Evolutionary conservation across 768 basidiomycete genomes (phyloP).

Genomic region (Nidularia pulvinata): DNA sequence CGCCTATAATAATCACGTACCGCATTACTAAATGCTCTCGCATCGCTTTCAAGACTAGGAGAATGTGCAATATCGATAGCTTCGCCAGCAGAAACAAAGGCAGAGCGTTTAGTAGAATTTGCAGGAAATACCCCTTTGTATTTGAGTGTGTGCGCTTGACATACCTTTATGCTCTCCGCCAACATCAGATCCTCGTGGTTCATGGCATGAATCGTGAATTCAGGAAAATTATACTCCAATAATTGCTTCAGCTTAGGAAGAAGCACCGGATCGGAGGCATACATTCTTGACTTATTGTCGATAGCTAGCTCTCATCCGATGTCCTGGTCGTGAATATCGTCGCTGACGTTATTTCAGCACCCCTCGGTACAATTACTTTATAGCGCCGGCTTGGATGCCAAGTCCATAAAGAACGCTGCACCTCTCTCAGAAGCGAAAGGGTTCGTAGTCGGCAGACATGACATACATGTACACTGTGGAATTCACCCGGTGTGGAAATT

Average conservation of each 20-base stretch:
- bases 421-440: conserved; percentile 86
- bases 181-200: conserved; percentile 56
- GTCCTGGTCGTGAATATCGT: conserved; percentile 48
- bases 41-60: too few species aligned
- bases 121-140: conserved; percentile 45
- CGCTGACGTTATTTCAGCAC: conserved; percentile 66
- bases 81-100: too few species aligned
- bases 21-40: too few species aligned
- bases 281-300: conserved; percentile 88
- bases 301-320: conserved; percentile 82
- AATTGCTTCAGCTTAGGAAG: conserved; percentile 61
- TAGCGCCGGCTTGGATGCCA: conserved; percentile 85
- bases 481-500: conserved; percentile 52
- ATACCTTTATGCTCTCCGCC: conserved; percentile 61
- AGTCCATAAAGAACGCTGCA: conserved; percentile 85
- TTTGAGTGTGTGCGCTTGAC: conserved; percentile 62
- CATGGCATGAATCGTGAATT: conserved; percentile 54
- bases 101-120: too few species aligned
- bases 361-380: conserved; percentile 76
- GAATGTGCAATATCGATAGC: too few species aligned
- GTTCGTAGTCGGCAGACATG: conserved; percentile 72
- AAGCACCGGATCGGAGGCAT: conserved; percentile 67
- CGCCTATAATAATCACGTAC: too few species aligned
- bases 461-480: conserved; percentile 88
- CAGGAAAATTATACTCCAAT: conserved; percentile 75